Evolutionary conservation across 2,329 filamentous ascomycete genomes (phyloP), one percentile per base, ranked within the genome.

Genomic region (Pseudogymnoascus sp.): DNA sequence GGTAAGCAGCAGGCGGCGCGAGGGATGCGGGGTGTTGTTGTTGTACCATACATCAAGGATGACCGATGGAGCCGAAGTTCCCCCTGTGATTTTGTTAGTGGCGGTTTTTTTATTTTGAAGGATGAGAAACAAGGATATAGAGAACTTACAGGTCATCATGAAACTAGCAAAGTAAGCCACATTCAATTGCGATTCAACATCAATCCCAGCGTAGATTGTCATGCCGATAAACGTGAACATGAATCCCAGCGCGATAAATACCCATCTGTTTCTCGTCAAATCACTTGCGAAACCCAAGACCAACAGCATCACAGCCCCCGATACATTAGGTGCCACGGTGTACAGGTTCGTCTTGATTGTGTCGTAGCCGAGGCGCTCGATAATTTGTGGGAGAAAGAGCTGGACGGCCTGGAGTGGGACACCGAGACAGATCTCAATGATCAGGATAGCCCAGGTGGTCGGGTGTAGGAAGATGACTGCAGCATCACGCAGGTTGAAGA

Each of bases 251-350:
- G 85, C 84, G 68, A 93, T 87, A 72, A 92, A 92, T 0, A 89
- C 88, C 62, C 87, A 68, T 42, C 72, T 62, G 16, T 67, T 61
- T 6, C 69, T 65, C 0, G 67, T 69, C 44, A 78, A 80, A 70
- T 93, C 90, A 1, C 86, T 90, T 4, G 81, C 75, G 68, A 91
- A 93, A 0, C 88, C 89, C 0, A 93, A 78, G 13, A 92, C 75
- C 0, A 93, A 78, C 2, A 93, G 78, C 80, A 91, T 86, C 0
- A 83, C 82, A 0, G 89, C 88, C 1, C 90, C 90, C 0, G 84
- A 85, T 53, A 91, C 81, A 69, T 93, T 93, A 1, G 90, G 90
- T 0, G 90, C 90, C 0, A 93, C 89, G 0, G 90, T 93, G 75
- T 90, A 92, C 0, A 93, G 80, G 69, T 95, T 93, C 0, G 89